Evolutionary conservation across 495 filamentous ascomycete genomes (phyloP).

Genomic region (Aspergillus campestris): DNA sequence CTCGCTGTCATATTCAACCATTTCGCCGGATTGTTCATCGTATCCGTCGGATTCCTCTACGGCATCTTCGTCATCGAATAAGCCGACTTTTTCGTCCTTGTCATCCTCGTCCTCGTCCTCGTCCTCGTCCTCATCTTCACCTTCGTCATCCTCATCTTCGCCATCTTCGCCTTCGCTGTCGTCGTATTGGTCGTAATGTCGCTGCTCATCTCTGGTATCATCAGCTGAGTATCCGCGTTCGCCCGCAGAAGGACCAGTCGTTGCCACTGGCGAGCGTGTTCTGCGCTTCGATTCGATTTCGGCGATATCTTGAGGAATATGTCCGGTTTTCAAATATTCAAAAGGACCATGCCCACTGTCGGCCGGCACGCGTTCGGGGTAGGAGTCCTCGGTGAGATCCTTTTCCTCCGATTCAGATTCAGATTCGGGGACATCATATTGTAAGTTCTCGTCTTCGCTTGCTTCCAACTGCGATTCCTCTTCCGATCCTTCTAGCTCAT

Average conservation of each 20-base stretch:
- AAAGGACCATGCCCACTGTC: no score
- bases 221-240: no score
- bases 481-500: neutral
- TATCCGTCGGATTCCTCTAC: constrained; percentile 10
- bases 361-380: no score
- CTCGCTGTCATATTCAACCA: neutral
- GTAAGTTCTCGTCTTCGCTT: constrained; percentile 5
- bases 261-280: no score
- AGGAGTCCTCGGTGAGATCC: no score
- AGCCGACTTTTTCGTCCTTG: constrained; percentile 17
- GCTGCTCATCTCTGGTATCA: no score
- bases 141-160: constrained; percentile 8
- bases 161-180: constrained; percentile 1
- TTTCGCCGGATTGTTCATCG: constrained; percentile 2
- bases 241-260: no score
- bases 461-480: neutral
- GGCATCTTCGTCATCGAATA: constrained; percentile 17
- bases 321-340: no score
- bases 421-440: constrained; percentile 3
- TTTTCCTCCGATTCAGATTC: constrained; percentile 4
- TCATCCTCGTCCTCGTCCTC: constrained; percentile 10
- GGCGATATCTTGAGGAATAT: no score
- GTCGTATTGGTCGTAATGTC: no score
- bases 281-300: no score
- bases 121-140: constrained; percentile 7